Base-by-base conservation (phyloP, 257 asterid genomes). In the Gentiana straminea region DNA sequence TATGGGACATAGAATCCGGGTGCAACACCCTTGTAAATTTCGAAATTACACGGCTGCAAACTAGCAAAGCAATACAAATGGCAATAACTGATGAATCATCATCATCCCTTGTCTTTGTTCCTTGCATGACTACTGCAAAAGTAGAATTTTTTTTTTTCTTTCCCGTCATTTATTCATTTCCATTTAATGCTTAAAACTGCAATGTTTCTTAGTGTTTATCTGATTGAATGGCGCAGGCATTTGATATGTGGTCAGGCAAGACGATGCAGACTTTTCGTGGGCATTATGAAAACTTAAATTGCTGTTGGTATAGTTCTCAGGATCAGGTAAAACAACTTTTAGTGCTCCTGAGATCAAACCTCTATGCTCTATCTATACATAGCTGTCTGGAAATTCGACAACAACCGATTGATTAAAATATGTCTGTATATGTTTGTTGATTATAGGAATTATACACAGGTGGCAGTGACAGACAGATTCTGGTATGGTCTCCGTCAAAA, bases 1-100 rank as follows among this genome's bases (percentile, higher is more conserved):
- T 91, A 73, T 91, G 97, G 98, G 98, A 91, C 69, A 76, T 85
- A 66, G 95, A 84, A 60, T 81, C 98, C 64, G 97, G 97, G 58
- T 81, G 93, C 81, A 91, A 91, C 58, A 84, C 97, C 10, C 94
- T 91, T 46, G 97, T 92, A 38, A 92, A 92, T 80, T 92, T 74
- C 54, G 97, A 84, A 73, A 83, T 87, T 44, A 67, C 82, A 11
- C 94, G 97, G 63, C 76, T 92, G 8, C 97, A 83, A 69, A 77
- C 86, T 64, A 83, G 81, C 71, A 88, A 88, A 68, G 73, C 86
- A 52, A 63, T 83, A 67, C 98, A 92, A 65, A 67, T 92, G 77
- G 94, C 97, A 38, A 77, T 75, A 53, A 72, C 90, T 52, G 81
- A 71, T 62, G 94, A 91, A 76, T 81, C 94, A 45, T 60, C 72